Base-by-base conservation (phyloP, 2,329 filamentous ascomycete genomes). In the Akanthomyces dipterigenus region DNA sequence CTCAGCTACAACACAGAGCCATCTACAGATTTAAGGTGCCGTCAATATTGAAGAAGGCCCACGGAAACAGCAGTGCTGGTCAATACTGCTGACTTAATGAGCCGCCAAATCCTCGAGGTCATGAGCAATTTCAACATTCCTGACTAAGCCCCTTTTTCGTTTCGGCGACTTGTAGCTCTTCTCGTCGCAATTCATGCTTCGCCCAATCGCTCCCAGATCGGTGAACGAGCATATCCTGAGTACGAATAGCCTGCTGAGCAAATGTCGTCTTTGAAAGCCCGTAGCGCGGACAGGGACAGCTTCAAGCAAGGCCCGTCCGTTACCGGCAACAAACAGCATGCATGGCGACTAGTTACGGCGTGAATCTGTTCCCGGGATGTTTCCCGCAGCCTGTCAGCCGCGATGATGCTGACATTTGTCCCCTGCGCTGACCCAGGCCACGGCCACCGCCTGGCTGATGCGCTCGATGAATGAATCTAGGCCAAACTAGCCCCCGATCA, bases 361-460 rank as follows among this genome's bases (percentile, higher is more conserved):
- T 24, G 26, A 34, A 50, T 40, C 34, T 43, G 18, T 31, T 42
- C 31, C 45, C 18, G 46, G 26, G 5, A 31, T 16, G 18, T n/a
- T 48, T 26, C 14, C 20, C 55, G 20, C 40, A 24, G 9, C 28
- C 24, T 11, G 34, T 28, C 26, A 53, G 38, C 28, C 20, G 38
- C 20, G 48, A 60, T 60, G 56, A 60, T 60, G 56, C 56, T 53
- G 56, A 60, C 46, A 59, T 36, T 50, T 38, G 9, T 60, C 6
- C 9, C 8, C 22, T 45, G 18, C 26, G n/a, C 56, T 36, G 38
- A 34, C 48, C 8, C n/a, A 11, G 31, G 18, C 38, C n/a, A 50
- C 28, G 3, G 20, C 28, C 28, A 50, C 46, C 18, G 31, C 43
- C 26, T 14, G 22, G 36, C 51, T 40, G 24, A 40, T 28, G 22